These are phyloP conservation scores for Nicotiana otophora DNA, from an alignment of 257 asterid species.

Conservation along the genomic window DNA sequence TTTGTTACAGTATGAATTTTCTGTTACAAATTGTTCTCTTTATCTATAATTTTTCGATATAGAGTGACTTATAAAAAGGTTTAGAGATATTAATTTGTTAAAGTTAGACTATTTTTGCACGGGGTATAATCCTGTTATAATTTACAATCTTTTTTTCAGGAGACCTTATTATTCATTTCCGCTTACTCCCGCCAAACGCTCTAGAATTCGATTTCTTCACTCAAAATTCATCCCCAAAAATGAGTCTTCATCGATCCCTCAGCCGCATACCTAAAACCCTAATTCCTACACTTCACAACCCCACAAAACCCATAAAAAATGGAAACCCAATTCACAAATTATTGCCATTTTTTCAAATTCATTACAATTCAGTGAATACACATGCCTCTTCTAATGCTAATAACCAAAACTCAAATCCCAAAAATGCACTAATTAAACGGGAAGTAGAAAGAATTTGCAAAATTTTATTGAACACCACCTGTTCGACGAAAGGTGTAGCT, in stretches of 20 bases:
- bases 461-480: conserved; percentile 23
- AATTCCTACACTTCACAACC: neutral
- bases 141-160: no score
- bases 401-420: neutral
- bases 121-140: no score
- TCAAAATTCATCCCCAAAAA: neutral
- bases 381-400: neutral
- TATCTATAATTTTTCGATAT: no score
- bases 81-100: no score
- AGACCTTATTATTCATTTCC: no score
- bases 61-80: no score
- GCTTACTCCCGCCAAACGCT: no score
- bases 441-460: conserved; percentile 52
- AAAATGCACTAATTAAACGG: conserved; percentile 19
- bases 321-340: neutral
- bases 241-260: conserved; percentile 13
- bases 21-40: no score
- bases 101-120: no score
- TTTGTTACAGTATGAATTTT: no score
- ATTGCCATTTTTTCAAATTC: neutral
- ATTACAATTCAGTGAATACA: conserved; percentile 9
- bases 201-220: no score
- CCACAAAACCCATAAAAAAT: neutral
- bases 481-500: conserved; percentile 28
- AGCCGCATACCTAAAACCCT: conserved; percentile 15